Base-by-base conservation (phyloP, 2,329 filamentous ascomycete genomes). In the Herpotrichia juniperi region DNA sequence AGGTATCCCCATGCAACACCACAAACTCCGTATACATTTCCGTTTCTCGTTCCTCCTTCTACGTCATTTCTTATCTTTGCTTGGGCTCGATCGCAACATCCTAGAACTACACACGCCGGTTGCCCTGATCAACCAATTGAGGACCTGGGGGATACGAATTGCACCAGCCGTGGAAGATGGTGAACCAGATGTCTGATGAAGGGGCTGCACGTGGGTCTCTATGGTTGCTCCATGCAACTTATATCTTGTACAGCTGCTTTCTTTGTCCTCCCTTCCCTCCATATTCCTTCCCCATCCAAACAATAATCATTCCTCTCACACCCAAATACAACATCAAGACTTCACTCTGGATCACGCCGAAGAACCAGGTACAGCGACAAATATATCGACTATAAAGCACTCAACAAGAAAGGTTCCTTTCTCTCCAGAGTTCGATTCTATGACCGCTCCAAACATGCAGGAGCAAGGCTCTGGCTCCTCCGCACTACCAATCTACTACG, bases 71-170 rank as follows among this genome's bases (percentile, higher is more conserved):
- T 49, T 45, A 56, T 61, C 50, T 59, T 57, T 32, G 46, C 50
- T 52, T 48, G 48, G 42, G 16, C 39, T 53, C 59, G 64, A 67
- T 68, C 40, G 22, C 43, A 31, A 56, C 21, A 57, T 53, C 61
- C 61, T 49, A 48, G 53, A 50, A n/a, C 31, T 34, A 21, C 39
- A 46, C 50, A 62, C 57, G 56, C 57, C 34, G 39, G 54, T 59
- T 64, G 58, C 55, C 54, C 21, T 16, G 55, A 69, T 67, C 68
- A 61, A 62, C 64, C 61, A 71, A 67, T 66, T 43, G 51, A 28
- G 12, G 37, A 24, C 42, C 4, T 11, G 17, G 12, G 50, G 8
- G 11, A 42, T 19, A 53, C 19, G 37, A 10, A 42, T 31, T 14
- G 12, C 34, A 7, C 22, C 3, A 22, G 6, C 7, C 16, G 26